Base-by-base conservation (phyloP, 2,329 filamentous ascomycete genomes). In the Phaeosphaeriaceae sp. region DNA sequence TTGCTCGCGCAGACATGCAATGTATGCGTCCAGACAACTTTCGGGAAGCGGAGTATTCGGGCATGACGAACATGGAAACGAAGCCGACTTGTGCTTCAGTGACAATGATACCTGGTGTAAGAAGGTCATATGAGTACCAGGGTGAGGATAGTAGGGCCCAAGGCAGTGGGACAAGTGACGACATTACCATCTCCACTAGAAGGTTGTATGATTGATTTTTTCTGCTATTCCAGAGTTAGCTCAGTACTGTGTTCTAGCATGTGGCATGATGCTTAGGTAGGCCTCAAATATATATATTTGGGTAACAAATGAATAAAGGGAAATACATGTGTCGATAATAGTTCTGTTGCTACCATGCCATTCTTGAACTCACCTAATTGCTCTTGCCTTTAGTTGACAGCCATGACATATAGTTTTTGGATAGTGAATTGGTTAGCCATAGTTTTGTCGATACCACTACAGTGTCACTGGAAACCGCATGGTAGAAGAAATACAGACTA, bases 181-280 rank as follows among this genome's bases (percentile, higher is more conserved):
- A 82, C 82, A 75, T 75, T n/a, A 66, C 71, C 18, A 81, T 54
- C 59, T 83, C 78, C 64, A 51, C 41, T 76, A 63, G 34, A 81
- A 73, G 1, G 60, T 42, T 0, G 55, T 37, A 1, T 83, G 68
- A 50, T 77, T 63, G 42, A 81, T 73, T 4, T 65, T 73, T 5
- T 70, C 70, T 3, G 81, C 79, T 15, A 74, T 64, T 5, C 75
- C 68, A 60, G 84, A 79, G 65, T 82, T 70, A 34, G 81, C 67
- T 1, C 61, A 63, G 21, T 73, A 71, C 62, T 87, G 83, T 26
- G 82, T 74, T 7, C 83, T 83, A 0, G 83, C 79, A 62, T 85
- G 86, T 42, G 86, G 70, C 46, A 87, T 67, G 20, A 87, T 63
- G 56, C 77, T n/a, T n/a, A n/a, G n/a, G n/a, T n/a, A n/a, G n/a